phyloP scores from a whole-genome alignment of 305 asterid genomes.

The Coffea humblotiana region DNA sequence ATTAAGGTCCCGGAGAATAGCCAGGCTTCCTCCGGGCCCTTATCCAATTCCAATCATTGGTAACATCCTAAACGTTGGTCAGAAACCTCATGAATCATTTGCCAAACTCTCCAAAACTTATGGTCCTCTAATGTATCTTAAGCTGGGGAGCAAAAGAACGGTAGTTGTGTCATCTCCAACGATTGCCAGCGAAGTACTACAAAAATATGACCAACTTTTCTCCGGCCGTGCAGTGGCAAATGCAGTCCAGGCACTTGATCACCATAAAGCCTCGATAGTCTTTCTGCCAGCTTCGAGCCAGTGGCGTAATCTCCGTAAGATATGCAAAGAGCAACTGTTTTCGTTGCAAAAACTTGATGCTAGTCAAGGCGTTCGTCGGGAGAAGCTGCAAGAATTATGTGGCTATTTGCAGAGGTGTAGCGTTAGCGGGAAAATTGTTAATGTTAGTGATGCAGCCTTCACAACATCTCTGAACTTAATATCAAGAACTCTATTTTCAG shows the following conservation, averaged over 20 bases:
- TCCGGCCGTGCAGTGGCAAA: slow-evolving; percentile 35
- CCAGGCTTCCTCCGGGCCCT: slow-evolving; percentile 42
- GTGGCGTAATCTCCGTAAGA: slow-evolving; percentile 63
- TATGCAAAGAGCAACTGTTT: slow-evolving; percentile 43
- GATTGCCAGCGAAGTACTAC: slow-evolving; percentile 53
- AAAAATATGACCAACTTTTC: slow-evolving; percentile 55
- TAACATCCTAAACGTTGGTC: slow-evolving; percentile 35
- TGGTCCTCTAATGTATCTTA: slow-evolving; percentile 39
- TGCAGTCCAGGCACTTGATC: slow-evolving; percentile 51
- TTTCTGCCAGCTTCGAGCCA: slow-evolving; percentile 51
- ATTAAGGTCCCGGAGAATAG: slow-evolving; percentile 15
- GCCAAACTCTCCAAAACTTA: slow-evolving; percentile 35
- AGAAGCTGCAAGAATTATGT: slow-evolving; percentile 31
- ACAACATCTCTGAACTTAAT: slow-evolving; percentile 32
- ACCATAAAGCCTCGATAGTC: slow-evolving; percentile 46
- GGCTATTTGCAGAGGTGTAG: slow-evolving; percentile 22
- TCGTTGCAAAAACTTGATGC: slow-evolving; percentile 55
- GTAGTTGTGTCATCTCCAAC: slow-evolving; percentile 52
- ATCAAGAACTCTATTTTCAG: slow-evolving; percentile 25
- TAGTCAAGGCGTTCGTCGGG: slow-evolving; percentile 41
- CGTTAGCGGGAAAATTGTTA: slow-evolving; percentile 13
- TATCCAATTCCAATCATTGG: slow-evolving; percentile 32
- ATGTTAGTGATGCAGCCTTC: slow-evolving; percentile 30
- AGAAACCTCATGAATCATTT: slow-evolving; percentile 33
- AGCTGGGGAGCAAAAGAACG: slow-evolving; percentile 25